Evolutionary conservation across 1,284 basidiomycete genomes (phyloP), one percentile per base, ranked within the genome.

Genomic region (Calocybe gambosa): DNA sequence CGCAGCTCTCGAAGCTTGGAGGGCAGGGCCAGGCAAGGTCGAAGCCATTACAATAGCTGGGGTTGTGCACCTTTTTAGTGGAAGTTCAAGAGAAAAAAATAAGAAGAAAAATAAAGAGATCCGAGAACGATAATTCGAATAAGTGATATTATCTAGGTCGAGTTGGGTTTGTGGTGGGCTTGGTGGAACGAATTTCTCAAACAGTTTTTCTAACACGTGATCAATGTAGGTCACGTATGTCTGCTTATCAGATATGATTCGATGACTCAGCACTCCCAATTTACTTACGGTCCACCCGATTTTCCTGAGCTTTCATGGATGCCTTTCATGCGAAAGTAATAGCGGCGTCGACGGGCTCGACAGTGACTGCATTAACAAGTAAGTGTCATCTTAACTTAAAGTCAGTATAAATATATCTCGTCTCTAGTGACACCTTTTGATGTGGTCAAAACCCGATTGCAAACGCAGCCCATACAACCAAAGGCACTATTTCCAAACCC

Each of bases 371-470:
- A 1, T 68, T 93, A 38, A 89, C 89, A 7, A 93, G 89, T 89
- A 56, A 46, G 80, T 74, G 1, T 12, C 13, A 2, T 34, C 5
- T 16, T 15, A 29, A 15, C 7, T 15, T 16, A 15, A 34, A 15
- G 31, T 16, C 6, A 15, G 4, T 34, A 21, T 31, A 25, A 26
- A 40, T 36, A 21, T 8, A 9, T 23, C 39, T 51, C 42, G 58
- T 47, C 43, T 50, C 1, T 61, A 93, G 90, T 95, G 93, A 95
- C 92, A 4, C 92, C 92, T 2, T 93, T 95, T 62, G 92, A 95
- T 65, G 89, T 95, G 46, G 78, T 95, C 56, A 95, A 95, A 66
- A 95, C 93, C 16, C 79, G 93, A n/a, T 67, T 94, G 16, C 90
- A 94, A 64, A 91, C 88, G 1, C 88, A 92, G 62, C 78, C 80